Percentiles rank a stretch among this genome's conserved stretches.
Evolutionary conservation across 176 grass and related monocot species (phyloP).

Genomic region (Elymus sibiricus): DNA sequence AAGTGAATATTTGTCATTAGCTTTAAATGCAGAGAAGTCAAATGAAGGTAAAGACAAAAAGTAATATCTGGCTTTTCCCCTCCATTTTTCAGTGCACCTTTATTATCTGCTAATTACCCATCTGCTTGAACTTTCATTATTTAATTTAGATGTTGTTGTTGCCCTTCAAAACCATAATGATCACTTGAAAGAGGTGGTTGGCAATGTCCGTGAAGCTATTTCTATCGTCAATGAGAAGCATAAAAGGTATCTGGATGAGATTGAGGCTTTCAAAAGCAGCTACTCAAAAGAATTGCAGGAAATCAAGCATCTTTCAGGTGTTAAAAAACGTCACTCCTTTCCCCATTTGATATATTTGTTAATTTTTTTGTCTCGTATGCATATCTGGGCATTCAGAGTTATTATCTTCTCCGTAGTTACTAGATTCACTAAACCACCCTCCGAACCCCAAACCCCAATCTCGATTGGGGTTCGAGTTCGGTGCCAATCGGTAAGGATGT

Average conservation of each 20-base stretch:
- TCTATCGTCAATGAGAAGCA: slow-evolving; percentile 67
- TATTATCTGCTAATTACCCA: background rate
- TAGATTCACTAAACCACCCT: too few species aligned
- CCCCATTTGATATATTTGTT: background rate
- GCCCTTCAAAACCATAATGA: slow-evolving; percentile 77
- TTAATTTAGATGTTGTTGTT: slow-evolving; percentile 65
- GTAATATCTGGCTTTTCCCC: background rate
- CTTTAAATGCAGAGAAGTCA: slow-evolving; percentile 54
- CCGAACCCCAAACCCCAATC: too few species aligned
- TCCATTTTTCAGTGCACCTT: background rate
- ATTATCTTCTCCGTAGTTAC: background rate
- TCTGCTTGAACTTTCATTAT: slow-evolving; percentile 29
- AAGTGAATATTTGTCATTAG: slow-evolving; percentile 62
- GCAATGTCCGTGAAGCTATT: slow-evolving; percentile 63
- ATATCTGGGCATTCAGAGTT: slow-evolving; percentile 12
- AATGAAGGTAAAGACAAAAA: slow-evolving; percentile 66
- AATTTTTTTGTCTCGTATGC: background rate
- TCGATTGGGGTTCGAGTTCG: too few species aligned
- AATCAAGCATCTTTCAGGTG: slow-evolving; percentile 87
- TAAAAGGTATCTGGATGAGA: slow-evolving; percentile 66
- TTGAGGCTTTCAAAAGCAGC: slow-evolving; percentile 52
- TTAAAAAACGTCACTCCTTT: slow-evolving; percentile 20
- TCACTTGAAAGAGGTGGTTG: slow-evolving; percentile 58
- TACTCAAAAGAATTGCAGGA: slow-evolving; percentile 62
- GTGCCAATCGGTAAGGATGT: too few species aligned